phyloP scores from a whole-genome alignment of 345 rosid genomes.

The Balakata baccata region DNA sequence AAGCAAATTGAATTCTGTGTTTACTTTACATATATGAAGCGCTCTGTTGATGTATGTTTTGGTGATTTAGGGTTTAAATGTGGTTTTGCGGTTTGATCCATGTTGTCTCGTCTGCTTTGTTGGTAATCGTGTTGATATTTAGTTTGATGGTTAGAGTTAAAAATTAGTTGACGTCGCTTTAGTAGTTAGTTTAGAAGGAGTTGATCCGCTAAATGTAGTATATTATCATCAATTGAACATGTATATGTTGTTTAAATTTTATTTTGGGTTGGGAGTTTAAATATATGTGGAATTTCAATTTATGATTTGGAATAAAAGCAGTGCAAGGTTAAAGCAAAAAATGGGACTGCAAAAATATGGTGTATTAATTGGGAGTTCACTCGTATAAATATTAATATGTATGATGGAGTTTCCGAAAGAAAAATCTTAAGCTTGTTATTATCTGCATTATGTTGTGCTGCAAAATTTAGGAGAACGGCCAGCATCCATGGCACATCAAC shows the following conservation, averaged over 20 bases:
- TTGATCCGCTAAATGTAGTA: neutral
- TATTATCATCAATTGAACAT: neutral
- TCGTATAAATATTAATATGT: neutral
- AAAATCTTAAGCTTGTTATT: too few species aligned
- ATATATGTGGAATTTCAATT: neutral
- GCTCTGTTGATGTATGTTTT: neutral
- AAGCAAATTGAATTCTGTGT: neutral
- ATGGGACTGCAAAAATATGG: neutral
- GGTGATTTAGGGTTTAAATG: slow-evolving; percentile 15
- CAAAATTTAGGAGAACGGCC: neutral
- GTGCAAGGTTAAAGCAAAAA: neutral
- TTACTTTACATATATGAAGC: neutral
- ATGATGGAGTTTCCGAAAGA: too few species aligned
- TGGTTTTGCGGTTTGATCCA: slow-evolving; percentile 27
- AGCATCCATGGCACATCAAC: neutral
- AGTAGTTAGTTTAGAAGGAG: neutral
- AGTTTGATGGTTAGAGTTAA: neutral
- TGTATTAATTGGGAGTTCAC: neutral
- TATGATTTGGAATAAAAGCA: neutral
- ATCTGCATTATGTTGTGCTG: neutral
- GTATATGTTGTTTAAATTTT: neutral
- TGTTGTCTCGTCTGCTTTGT: slow-evolving; percentile 8
- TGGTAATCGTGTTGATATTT: slow-evolving; percentile 8
- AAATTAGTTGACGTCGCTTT: neutral
- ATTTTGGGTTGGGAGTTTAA: neutral